Conservation (phyloP, 805 yeast genomes). For the Blastobotrys terrestris region DNA sequence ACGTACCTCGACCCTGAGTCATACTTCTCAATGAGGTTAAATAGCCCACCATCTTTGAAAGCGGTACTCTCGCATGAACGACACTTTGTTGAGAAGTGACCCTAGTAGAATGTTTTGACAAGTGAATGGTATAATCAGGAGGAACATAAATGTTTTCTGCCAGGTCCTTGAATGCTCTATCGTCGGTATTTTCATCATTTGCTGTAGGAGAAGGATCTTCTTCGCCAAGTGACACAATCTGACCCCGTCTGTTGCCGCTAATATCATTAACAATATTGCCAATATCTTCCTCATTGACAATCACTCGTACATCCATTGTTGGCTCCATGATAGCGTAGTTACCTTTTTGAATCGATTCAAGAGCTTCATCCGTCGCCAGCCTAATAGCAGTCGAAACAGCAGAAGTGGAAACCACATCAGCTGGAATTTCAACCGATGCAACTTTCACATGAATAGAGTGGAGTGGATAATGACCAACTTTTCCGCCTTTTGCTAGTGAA, state of each 20-base stretch:
- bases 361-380: conserved; percentile 36
- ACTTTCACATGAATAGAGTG: conserved; percentile 56
- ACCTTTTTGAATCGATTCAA: conserved; percentile 24
- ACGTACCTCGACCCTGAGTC: conserved; percentile 85
- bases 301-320: conserved; percentile 68
- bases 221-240: conserved; percentile 66
- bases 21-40: conserved; percentile 67
- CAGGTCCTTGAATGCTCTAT: conserved; percentile 28
- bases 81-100: conserved; percentile 27
- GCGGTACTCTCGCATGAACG: conserved; percentile 75
- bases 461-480: conserved; percentile 42
- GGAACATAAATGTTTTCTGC: conserved; percentile 67
- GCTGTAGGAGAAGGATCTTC: conserved; percentile 29
- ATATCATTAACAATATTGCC: conserved; percentile 85
- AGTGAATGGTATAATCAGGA: conserved; percentile 47
- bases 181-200: conserved; percentile 23
- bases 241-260: conserved; percentile 70
- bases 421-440: conserved; percentile 46
- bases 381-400: conserved; percentile 44
- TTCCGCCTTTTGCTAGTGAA: conserved; percentile 39
- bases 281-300: conserved; percentile 61
- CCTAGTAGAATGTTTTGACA: conserved; percentile 39
- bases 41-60: conserved; percentile 88
- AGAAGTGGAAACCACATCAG: conserved; percentile 37
- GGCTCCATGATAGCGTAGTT: conserved; percentile 72